These are phyloP conservation scores for Zanthoxylum bungeanum DNA, from an alignment of 345 rosid species.

Conservation along the genomic window DNA sequence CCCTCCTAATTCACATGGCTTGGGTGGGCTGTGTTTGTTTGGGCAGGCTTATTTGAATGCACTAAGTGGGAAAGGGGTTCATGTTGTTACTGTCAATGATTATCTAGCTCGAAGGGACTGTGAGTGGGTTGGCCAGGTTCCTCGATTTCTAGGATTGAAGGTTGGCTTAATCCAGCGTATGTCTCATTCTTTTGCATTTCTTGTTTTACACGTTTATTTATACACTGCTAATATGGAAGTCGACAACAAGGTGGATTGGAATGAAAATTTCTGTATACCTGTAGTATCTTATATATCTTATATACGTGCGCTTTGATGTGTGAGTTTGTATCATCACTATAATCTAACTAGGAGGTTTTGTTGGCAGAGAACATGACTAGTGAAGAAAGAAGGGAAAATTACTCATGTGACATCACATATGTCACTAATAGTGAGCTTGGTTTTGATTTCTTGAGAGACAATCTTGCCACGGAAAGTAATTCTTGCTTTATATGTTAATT, in stretches of 20 bases:
- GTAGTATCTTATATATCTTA: not conserved
- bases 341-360: constrained; percentile 10
- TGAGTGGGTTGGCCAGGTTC: constrained; percentile 99
- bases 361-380: constrained; percentile 86
- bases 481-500: constrained; percentile 42
- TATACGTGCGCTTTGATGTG: not conserved
- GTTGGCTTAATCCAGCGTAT: constrained; percentile 99
- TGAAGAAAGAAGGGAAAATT: constrained; percentile 90
- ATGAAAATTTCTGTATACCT: not conserved
- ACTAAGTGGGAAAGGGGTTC: constrained; percentile 91
- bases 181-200: constrained; percentile 38
- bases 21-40: too few relatives aligned
- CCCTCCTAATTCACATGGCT: too few relatives aligned
- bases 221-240: not conserved
- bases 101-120: constrained; percentile 94
- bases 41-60: constrained; percentile 96
- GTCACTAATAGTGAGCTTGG: constrained; percentile 98
- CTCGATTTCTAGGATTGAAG: constrained; percentile 94
- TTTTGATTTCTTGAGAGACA: constrained; percentile 91
- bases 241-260: not conserved
- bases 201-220: not conserved
- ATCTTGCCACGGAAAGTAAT: constrained; percentile 99
- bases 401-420: constrained; percentile 86
- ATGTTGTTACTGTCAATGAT: constrained; percentile 95
- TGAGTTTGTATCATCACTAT: not conserved